Evolutionary conservation across 805 yeast species (phyloP).

Genomic region (Candida chauliodis): DNA sequence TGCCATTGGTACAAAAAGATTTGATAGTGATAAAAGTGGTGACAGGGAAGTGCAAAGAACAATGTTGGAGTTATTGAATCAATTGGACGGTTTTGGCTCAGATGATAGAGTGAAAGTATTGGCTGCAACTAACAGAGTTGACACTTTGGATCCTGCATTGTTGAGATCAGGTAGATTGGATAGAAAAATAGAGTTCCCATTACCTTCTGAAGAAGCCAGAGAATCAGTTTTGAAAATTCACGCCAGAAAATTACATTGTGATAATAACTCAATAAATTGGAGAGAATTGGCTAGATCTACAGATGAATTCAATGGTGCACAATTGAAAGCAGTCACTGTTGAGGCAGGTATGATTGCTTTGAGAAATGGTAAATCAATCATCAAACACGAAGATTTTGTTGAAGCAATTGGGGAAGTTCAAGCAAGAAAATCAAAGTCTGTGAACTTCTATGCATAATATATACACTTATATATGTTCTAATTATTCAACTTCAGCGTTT

Average conservation of each 20-base stretch:
- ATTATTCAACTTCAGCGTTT: slow-evolving; percentile 16
- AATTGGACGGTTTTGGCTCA: slow-evolving; percentile 89
- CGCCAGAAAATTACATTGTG: slow-evolving; percentile 94
- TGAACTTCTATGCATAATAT: slow-evolving; percentile 84
- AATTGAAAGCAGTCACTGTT: slow-evolving; percentile 95
- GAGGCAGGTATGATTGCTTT: slow-evolving; percentile 99
- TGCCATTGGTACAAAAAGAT: slow-evolving; percentile 45
- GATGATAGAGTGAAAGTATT: slow-evolving; percentile 96
- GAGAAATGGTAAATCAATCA: slow-evolving; percentile 86
- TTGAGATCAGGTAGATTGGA: slow-evolving; percentile 96
- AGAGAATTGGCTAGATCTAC: slow-evolving; percentile 96
- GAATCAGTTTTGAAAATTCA: slow-evolving; percentile 96
- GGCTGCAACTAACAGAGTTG: slow-evolving; percentile 98
- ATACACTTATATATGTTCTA: slow-evolving; percentile 6
- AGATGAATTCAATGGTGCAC: slow-evolving; percentile 99
- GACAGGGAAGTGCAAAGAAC: slow-evolving; percentile 47
- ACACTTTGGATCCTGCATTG: slow-evolving; percentile 96
- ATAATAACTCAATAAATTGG: slow-evolving; percentile 86
- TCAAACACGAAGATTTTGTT: slow-evolving; percentile 95
- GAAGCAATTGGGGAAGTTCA: slow-evolving; percentile 98
- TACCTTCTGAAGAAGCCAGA: slow-evolving; percentile 96
- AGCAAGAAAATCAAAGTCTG: slow-evolving; percentile 92
- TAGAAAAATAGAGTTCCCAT: slow-evolving; percentile 95
- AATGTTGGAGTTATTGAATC: slow-evolving; percentile 47
- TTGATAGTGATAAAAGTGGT: slow-evolving; percentile 44